Percentiles rank a stretch among this genome's conserved stretches.
Evolutionary conservation across 2,329 filamentous ascomycete genomes (phyloP).

Genomic region (Aspergillus ochraceoroseus): DNA sequence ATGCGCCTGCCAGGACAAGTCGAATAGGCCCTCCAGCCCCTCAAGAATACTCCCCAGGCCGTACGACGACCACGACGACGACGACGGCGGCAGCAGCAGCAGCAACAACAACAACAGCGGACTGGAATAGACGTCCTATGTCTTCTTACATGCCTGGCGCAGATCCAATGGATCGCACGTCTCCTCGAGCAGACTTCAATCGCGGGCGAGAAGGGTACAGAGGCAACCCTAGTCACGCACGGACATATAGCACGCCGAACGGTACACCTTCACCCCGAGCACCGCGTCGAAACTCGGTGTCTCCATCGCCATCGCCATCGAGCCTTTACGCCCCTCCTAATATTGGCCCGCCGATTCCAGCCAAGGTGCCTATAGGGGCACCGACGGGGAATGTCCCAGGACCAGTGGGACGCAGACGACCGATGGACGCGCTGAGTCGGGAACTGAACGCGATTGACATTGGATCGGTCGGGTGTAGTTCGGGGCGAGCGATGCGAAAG

Average conservation of each 20-base stretch:
- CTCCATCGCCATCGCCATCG: conserved; percentile 29
- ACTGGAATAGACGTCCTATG: conserved; percentile 7
- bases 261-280: conserved; percentile 22
- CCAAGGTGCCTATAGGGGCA: conserved; percentile 40
- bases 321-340: conserved; percentile 30
- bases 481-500: conserved; percentile 29
- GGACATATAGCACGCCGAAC: conserved; percentile 26
- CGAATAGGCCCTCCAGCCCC: conserved; percentile 17
- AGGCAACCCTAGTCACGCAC: conserved; percentile 18
- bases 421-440: conserved; percentile 51
- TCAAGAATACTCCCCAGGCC: conserved; percentile 9
- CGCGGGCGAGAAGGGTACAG: conserved; percentile 23
- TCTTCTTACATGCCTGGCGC: conserved; percentile 8
- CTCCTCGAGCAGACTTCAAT: conserved; percentile 21
- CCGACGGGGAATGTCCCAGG: conserved; percentile 29
- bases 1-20: conserved; percentile 32
- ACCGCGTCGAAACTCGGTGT: conserved; percentile 28
- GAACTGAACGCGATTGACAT: conserved; percentile 54
- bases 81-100: neutral
- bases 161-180: conserved; percentile 18
- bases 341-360: conserved; percentile 40
- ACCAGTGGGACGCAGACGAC: conserved; percentile 28
- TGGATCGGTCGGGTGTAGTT: conserved; percentile 35
- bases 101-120: neutral
- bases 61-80: neutral